Base-by-base conservation (phyloP, 345 rosid genomes). In the Kernera saxatilis region DNA sequence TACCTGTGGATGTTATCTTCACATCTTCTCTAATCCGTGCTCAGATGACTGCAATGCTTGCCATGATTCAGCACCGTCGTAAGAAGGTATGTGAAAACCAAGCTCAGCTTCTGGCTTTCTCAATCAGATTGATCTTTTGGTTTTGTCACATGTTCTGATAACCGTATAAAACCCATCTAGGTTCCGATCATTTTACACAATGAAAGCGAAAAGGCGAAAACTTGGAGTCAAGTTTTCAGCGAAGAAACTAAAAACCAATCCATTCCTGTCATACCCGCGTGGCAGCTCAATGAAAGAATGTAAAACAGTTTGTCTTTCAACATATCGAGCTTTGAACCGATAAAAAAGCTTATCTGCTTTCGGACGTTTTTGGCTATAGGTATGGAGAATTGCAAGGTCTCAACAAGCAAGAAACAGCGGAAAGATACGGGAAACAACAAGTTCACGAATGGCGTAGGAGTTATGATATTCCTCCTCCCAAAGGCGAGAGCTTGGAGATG, bases 11-110 rank as follows among this genome's bases (percentile, higher is more conserved):
- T 84, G 73, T 85, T 81, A 94, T 94, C 69, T 94, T 79, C 53
- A 91, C 99, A 3, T 94, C 98, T 0, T 84, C 98, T 37, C 75
- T 94, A 36, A 92, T 94, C 67, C 98, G 97, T 74, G 97, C 99
- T 5, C 98, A 94, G 77, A 94, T 91, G 98, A 94, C 99, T 3
- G 99, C 98, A 2, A 88, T 91, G 97, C 96, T 91, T 76, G 98
- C 99, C 41, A 94, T 94, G 96, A 91, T 87, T 32, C 95, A 94
- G 80, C 99, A 94, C 74, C 93, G 97, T 1, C 85, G 90, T 58
- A 88, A 64, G 78, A 94, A 91, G 94, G 98, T 93, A 32, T 32
- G 19, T 15, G 1, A 11, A 17, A 18, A 15, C 46, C 30, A 37
- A 25, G n/a, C 18, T 30, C 8, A 29, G 25, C n/a, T n/a, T n/a